phyloP scores from a whole-genome alignment of 73 alveolate genomes.

The Tetrahymena malaccensis region DNA sequence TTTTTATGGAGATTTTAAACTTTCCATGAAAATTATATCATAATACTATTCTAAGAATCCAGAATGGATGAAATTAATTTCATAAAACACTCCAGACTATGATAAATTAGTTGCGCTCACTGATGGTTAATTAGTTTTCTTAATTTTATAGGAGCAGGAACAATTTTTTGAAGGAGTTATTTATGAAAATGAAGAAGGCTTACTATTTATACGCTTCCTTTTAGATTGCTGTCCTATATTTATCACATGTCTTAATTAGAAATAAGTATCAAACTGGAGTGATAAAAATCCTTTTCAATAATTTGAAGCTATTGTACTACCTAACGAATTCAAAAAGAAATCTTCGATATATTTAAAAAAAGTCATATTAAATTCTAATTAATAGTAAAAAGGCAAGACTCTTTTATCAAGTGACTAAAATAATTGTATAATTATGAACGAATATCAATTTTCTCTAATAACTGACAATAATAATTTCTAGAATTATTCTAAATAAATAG shows the following conservation, averaged over 20 bases:
- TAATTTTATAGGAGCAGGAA: not conserved
- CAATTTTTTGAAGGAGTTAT: not conserved
- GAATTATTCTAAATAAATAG: too few relatives aligned
- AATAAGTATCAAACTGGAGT: not conserved
- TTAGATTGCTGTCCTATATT: not conserved
- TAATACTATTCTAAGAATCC: not conserved
- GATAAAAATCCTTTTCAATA: not conserved
- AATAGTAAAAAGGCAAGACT: too few relatives aligned
- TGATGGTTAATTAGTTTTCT: not conserved
- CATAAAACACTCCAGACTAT: not conserved
- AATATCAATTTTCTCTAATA: too few relatives aligned
- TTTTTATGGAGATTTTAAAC: not conserved
- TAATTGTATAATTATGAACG: too few relatives aligned
- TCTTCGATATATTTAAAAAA: not conserved
- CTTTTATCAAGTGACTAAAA: not conserved
- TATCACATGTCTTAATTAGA: not conserved
- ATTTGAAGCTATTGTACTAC: not conserved
- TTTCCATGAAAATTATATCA: not conserved
- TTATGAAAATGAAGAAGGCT: not conserved
- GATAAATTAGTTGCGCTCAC: not conserved
- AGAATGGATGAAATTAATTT: too few relatives aligned
- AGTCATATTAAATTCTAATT: not conserved
- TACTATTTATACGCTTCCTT: not conserved
- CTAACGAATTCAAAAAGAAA: not conserved
- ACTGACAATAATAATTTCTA: too few relatives aligned